phyloP scores from a whole-genome alignment of 202 grass and related monocot genomes.

The Cymbopogon flexuosus region DNA sequence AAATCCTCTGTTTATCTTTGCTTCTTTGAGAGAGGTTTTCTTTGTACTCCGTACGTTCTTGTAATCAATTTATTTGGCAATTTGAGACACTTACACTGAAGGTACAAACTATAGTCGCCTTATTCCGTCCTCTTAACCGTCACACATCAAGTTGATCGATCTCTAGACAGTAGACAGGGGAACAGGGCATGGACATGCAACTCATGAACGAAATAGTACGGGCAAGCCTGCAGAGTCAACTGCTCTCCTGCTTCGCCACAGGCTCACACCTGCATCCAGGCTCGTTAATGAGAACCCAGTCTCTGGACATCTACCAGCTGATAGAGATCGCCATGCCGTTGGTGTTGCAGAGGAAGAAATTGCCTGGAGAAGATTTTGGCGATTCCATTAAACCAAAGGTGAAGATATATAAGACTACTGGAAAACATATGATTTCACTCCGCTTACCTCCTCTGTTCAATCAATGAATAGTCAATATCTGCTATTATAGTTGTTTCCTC shows the following conservation, averaged over 20 bases:
- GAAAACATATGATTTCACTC: neutral
- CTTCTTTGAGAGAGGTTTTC: neutral
- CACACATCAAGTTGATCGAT: neutral
- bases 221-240: neutral
- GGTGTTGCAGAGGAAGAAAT: constrained; percentile 67
- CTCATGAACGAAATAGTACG: neutral
- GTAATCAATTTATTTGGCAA: neutral
- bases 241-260: neutral
- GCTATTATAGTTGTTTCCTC: constrained; percentile 65
- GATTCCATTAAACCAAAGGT: neutral
- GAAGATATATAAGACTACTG: neutral
- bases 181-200: neutral
- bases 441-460: constrained; percentile 71
- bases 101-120: neutral
- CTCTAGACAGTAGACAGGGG: constrained; percentile 7
- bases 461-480: constrained; percentile 91
- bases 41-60: neutral
- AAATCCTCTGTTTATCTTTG: neutral
- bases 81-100: neutral
- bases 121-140: constrained; percentile 3
- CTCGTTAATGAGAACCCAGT: constrained; percentile 37
- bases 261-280: neutral
- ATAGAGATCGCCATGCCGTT: constrained; percentile 80
- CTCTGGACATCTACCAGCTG: constrained; percentile 86
- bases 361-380: constrained; percentile 38